phyloP scores from a whole-genome alignment of 129 eudicot genomes.

The Centaurea solstitialis region DNA sequence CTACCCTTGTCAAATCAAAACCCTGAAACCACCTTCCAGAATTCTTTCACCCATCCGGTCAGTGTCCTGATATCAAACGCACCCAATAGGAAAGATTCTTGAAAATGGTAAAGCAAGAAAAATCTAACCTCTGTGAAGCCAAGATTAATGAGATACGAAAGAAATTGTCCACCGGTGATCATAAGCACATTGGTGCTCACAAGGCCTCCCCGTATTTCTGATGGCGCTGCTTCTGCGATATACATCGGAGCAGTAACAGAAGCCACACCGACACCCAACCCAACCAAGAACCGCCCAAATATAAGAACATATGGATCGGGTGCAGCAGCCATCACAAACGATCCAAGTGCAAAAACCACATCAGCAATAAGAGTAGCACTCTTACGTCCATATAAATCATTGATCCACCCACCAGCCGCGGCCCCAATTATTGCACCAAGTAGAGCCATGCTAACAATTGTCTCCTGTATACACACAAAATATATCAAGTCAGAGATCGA shows the following conservation, averaged over 20 bases:
- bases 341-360: conserved; percentile 56
- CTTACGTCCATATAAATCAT: conserved; percentile 59
- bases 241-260: conserved; percentile 78
- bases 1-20: no score
- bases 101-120: neutral
- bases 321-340: conserved; percentile 64
- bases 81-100: no score
- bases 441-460: conserved; percentile 88
- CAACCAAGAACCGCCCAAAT: conserved; percentile 62
- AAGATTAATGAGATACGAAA: conserved; percentile 74
- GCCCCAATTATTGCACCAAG: conserved; percentile 86
- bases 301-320: conserved; percentile 65
- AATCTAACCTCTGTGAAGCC: conserved; percentile 54
- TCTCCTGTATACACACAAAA: conserved; percentile 44
- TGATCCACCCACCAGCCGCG: conserved; percentile 66
- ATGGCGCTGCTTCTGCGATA: conserved; percentile 77
- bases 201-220: conserved; percentile 68
- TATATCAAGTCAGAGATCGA: neutral
- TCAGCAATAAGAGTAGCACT: conserved; percentile 60
- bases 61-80: neutral
- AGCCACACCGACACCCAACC: conserved; percentile 78
- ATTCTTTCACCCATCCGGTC: neutral
- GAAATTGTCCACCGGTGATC: conserved; percentile 73
- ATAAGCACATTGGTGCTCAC: conserved; percentile 70
- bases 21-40: no score